Evolutionary conservation across 2,329 filamentous ascomycete species (phyloP).

Genomic region (Colletotrichum cereale): DNA sequence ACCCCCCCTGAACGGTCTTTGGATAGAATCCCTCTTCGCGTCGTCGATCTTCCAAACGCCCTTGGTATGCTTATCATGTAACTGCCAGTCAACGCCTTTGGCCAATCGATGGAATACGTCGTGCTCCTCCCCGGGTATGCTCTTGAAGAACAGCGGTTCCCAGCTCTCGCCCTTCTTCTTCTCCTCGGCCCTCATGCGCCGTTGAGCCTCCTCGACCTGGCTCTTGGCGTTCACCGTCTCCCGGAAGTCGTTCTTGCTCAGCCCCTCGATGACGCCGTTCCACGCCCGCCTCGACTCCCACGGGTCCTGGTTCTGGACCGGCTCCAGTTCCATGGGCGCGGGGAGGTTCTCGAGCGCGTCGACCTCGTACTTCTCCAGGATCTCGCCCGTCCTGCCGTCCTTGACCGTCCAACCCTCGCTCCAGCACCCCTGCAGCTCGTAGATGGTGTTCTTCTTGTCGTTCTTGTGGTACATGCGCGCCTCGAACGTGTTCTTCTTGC

Average conservation of each 20-base stretch:
- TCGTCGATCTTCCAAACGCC: slow-evolving; percentile 54
- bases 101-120: slow-evolving; percentile 49
- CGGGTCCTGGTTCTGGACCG: slow-evolving; percentile 79
- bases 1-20: slow-evolving; percentile 50
- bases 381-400: slow-evolving; percentile 49
- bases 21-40: slow-evolving; percentile 40
- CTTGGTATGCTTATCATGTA: slow-evolving; percentile 52
- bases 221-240: slow-evolving; percentile 78
- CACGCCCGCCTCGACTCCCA: slow-evolving; percentile 86
- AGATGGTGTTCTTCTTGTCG: slow-evolving; percentile 50
- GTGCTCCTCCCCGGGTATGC: slow-evolving; percentile 44
- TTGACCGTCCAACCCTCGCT: slow-evolving; percentile 45
- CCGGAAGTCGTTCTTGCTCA: slow-evolving; percentile 81
- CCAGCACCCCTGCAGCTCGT: slow-evolving; percentile 40
- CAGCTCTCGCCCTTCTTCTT: slow-evolving; percentile 60
- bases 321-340: slow-evolving; percentile 52
- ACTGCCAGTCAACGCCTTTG: slow-evolving; percentile 46
- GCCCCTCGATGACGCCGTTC: slow-evolving; percentile 79
- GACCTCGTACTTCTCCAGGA: slow-evolving; percentile 53
- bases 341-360: slow-evolving; percentile 51
- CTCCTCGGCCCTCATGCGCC: slow-evolving; percentile 79
- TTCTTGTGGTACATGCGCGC: slow-evolving; percentile 56
- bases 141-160: slow-evolving; percentile 56
- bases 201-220: slow-evolving; percentile 85
- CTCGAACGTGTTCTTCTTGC: slow-evolving; percentile 61